phyloP scores from a whole-genome alignment of 1,284 basidiomycete genomes.

The Sphaerobolus stellatus region DNA sequence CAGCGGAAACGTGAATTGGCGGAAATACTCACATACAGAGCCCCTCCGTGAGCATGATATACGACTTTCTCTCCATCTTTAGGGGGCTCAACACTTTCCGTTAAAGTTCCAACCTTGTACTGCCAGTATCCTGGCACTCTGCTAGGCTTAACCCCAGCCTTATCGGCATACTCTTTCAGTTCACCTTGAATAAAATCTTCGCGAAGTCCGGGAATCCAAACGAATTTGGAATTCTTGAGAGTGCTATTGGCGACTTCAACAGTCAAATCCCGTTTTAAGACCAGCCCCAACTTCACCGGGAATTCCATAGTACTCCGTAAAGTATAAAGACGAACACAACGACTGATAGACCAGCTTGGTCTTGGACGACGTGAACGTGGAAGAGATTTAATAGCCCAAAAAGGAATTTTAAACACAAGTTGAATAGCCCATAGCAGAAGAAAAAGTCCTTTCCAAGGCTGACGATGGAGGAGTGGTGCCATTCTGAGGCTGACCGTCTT shows the following conservation, averaged over 20 bases:
- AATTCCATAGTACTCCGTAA: slow-evolving; percentile 26
- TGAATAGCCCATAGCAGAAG: slow-evolving; percentile 40
- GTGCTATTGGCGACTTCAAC: slow-evolving; percentile 27
- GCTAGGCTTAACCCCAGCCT: slow-evolving; percentile 40
- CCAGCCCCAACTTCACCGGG: slow-evolving; percentile 33
- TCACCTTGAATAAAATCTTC: slow-evolving; percentile 48
- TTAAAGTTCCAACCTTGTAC: slow-evolving; percentile 38
- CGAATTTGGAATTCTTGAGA: slow-evolving; percentile 37
- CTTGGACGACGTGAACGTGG: slow-evolving; percentile 37
- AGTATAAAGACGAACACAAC: slow-evolving; percentile 37
- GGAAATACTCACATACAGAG: slow-evolving; percentile 37
- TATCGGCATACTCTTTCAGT: slow-evolving; percentile 42
- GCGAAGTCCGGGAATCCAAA: slow-evolving; percentile 52
- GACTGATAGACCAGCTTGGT: slow-evolving; percentile 40
- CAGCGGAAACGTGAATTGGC: slow-evolving; percentile 37
- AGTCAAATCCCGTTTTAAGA: background rate
- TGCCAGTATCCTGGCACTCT: slow-evolving; percentile 60
- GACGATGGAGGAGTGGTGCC: slow-evolving; percentile 12
- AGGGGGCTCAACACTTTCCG: slow-evolving; percentile 36
- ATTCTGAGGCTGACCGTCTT: no score
- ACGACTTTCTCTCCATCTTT: slow-evolving; percentile 51
- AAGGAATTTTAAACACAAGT: slow-evolving; percentile 46
- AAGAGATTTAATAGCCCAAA: slow-evolving; percentile 38
- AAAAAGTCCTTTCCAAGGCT: slow-evolving; percentile 30
- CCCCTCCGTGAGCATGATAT: slow-evolving; percentile 53